A percentile compares a stretch with the other conserved stretches of the same genome.
These are phyloP conservation scores for Beauveria asiatica DNA, from an alignment of 2,329 filamentous ascomycete species.

Conservation along the genomic window DNA sequence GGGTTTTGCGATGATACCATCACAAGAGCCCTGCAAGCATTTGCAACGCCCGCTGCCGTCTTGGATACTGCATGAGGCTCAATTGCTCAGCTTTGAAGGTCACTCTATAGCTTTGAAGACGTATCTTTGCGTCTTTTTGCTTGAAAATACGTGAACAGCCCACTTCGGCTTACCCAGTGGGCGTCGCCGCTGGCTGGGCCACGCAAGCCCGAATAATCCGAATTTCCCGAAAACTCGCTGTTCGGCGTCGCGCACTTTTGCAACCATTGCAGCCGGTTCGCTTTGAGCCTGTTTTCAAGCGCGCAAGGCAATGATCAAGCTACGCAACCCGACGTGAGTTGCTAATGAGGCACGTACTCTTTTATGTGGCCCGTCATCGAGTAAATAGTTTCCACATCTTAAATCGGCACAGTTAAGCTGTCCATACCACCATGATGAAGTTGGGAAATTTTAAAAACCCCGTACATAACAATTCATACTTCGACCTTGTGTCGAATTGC, in stretches of 20 bases:
- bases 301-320: background rate
- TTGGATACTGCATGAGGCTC: constrained; percentile 5
- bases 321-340: background rate
- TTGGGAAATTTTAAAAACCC: background rate
- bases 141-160: background rate
- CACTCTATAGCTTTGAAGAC: background rate
- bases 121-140: background rate
- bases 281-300: background rate
- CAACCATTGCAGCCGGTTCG: background rate
- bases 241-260: background rate
- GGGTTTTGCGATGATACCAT: constrained; percentile 41
- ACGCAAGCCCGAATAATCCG: background rate
- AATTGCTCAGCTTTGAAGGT: background rate
- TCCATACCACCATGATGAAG: background rate
- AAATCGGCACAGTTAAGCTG: background rate
- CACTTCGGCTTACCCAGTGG: background rate
- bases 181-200: background rate
- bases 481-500: background rate
- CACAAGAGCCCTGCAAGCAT: constrained; percentile 40
- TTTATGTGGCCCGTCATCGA: background rate
- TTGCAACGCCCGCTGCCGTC: constrained; percentile 27
- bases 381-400: background rate
- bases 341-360: background rate
- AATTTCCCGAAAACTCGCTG: background rate
- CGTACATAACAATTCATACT: background rate